Evolutionary conservation across 2,329 filamentous ascomycete genomes (phyloP).

Genomic region (Exophiala calicioides): DNA sequence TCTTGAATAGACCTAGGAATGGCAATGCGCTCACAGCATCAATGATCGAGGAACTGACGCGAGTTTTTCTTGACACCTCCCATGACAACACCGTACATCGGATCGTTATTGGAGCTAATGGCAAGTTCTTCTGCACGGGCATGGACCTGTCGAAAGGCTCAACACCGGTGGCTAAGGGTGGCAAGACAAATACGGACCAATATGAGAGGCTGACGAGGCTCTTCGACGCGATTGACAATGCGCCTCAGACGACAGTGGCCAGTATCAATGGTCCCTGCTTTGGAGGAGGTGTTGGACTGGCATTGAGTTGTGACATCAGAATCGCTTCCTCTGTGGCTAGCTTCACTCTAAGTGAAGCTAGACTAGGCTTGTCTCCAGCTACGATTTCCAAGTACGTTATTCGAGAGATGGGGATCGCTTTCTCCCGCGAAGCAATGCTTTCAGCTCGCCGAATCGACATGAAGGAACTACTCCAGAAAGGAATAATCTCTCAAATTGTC

Average conservation of each 20-base stretch:
- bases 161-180: constrained; percentile 31
- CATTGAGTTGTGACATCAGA: constrained; percentile 47
- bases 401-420: constrained; percentile 42
- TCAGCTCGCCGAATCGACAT: constrained; percentile 36
- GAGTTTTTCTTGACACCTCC: constrained; percentile 32
- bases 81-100: constrained; percentile 37
- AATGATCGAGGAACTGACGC: constrained; percentile 40
- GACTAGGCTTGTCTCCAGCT: constrained; percentile 42
- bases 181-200: constrained; percentile 26
- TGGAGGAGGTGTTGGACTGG: constrained; percentile 48
- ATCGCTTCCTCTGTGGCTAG: constrained; percentile 22
- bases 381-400: constrained; percentile 45
- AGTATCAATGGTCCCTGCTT: constrained; percentile 46
- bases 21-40: constrained; percentile 43
- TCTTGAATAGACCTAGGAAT: constrained; percentile 40
- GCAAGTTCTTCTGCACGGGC: constrained; percentile 29
- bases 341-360: constrained; percentile 44
- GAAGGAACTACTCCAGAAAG: constrained; percentile 32
- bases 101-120: constrained; percentile 22
- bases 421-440: constrained; percentile 43
- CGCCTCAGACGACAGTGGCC: constrained; percentile 46
- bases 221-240: constrained; percentile 43
- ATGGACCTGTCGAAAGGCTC: constrained; percentile 29
- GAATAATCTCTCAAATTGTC: constrained; percentile 30
- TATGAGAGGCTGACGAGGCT: constrained; percentile 29